These are phyloP conservation scores for Rehmannia glutinosa DNA, from an alignment of 257 asterid species.

Conservation along the genomic window DNA sequence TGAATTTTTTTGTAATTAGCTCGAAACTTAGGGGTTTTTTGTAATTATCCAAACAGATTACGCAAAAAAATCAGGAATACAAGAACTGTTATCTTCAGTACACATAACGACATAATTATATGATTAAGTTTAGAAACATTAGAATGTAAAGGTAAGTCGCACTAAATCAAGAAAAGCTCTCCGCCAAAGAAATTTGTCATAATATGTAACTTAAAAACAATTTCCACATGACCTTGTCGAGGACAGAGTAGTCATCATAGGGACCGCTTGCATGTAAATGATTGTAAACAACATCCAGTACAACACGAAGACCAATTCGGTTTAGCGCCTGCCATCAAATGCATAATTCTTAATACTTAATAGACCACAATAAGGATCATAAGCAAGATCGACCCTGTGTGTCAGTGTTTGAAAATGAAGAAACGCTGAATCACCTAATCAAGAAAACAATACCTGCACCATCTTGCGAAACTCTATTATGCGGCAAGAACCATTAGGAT, in stretches of 20 bases:
- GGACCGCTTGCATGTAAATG: conserved; percentile 92
- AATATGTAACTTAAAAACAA: not conserved
- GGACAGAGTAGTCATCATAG: conserved; percentile 53
- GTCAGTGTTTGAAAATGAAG: conserved; percentile 5
- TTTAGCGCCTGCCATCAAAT: conserved; percentile 74
- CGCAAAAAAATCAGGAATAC: no score
- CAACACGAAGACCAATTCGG: conserved; percentile 75
- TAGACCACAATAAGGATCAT: not conserved
- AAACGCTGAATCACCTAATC: not conserved
- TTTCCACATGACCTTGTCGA: conserved; percentile 70
- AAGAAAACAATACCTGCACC: conserved; percentile 66
- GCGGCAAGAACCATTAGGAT: conserved; percentile 80
- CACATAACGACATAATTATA: no score
- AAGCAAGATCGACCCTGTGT: not conserved
- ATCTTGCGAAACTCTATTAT: conserved; percentile 81
- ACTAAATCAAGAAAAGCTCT: not conserved
- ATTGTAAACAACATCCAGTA: conserved; percentile 91
- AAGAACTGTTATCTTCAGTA: no score
- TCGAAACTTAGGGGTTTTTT: no score
- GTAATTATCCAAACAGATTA: no score
- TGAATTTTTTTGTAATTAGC: no score
- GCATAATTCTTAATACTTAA: not conserved
- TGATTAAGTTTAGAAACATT: no score
- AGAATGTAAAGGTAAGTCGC: no score
- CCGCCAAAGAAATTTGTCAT: not conserved